Percentiles rank a stretch among this genome's conserved stretches.
Evolutionary conservation across 1,284 basidiomycete genomes (phyloP).

Genomic region (Uromyces viciae-fabae): DNA sequence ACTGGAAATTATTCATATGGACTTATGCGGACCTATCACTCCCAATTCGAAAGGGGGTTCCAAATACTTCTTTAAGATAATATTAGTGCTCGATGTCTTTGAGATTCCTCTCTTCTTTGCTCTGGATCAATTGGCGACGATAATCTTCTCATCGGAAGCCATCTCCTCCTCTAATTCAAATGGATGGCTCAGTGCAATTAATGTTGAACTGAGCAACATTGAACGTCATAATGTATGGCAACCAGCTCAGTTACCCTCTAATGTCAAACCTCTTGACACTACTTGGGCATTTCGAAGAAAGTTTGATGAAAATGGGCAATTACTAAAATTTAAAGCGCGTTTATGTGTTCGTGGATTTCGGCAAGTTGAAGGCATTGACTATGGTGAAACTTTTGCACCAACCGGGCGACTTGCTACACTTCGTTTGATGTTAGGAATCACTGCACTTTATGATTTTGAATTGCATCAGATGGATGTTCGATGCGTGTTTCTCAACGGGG

Average conservation of each 20-base stretch:
- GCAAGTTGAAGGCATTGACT: neutral
- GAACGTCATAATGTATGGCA: neutral
- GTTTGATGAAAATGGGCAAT: neutral
- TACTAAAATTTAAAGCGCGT: neutral
- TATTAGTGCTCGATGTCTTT: too few relatives aligned
- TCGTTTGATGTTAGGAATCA: neutral
- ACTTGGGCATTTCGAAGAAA: neutral
- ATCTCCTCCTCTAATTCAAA: neutral
- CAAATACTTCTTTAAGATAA: too few relatives aligned
- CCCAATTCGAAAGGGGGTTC: too few relatives aligned
- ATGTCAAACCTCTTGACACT: neutral
- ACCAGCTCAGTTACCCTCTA: neutral
- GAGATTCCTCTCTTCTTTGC: too few relatives aligned
- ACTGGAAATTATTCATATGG: too few relatives aligned
- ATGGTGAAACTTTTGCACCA: constrained; percentile 7
- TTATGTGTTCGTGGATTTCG: constrained; percentile 2
- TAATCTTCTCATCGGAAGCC: neutral
- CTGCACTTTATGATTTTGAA: neutral
- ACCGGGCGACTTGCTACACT: constrained; percentile 9
- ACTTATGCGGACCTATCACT: too few relatives aligned
- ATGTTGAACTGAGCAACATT: neutral
- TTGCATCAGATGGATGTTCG: constrained; percentile 5
- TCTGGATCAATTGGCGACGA: neutral
- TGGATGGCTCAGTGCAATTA: neutral
- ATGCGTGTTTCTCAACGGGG: neutral